Conservation (phyloP, 2,329 filamentous ascomycete species). For the Clarireedia monteithiana region DNA sequence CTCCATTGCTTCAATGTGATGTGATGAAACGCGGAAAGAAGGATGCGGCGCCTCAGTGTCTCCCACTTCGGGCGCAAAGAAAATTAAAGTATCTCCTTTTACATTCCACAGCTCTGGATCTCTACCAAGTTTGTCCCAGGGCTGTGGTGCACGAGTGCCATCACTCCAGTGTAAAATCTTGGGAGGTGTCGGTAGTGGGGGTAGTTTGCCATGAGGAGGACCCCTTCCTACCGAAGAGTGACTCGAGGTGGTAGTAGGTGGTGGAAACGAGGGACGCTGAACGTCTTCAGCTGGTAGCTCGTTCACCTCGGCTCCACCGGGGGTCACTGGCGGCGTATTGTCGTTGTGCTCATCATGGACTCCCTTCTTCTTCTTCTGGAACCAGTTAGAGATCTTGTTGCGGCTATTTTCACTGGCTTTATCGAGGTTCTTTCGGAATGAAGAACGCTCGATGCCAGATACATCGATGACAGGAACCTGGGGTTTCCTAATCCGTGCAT, state of each 20-base stretch:
- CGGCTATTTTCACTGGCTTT: slow-evolving; percentile 7
- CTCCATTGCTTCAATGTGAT: slow-evolving; percentile 49
- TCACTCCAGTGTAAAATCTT: slow-evolving; percentile 2
- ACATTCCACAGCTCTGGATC: slow-evolving; percentile 40
- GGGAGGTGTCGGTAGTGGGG: background rate
- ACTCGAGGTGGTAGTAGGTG: background rate
- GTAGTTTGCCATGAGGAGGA: background rate
- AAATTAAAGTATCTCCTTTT: slow-evolving; percentile 52
- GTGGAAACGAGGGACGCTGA: background rate
- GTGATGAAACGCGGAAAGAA: slow-evolving; percentile 50
- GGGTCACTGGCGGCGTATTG: background rate
- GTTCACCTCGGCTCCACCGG: background rate
- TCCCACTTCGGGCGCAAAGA: slow-evolving; percentile 39
- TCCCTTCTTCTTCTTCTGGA: slow-evolving; percentile 8
- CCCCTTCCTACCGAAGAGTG: background rate
- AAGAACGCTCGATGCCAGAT: slow-evolving; percentile 7
- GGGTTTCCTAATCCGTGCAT: slow-evolving; percentile 7
- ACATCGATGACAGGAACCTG: slow-evolving; percentile 4
- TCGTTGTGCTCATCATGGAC: background rate
- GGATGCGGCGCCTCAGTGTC: slow-evolving; percentile 35
- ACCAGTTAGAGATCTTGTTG: slow-evolving; percentile 1
- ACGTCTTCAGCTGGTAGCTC: background rate
- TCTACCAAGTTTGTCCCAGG: slow-evolving; percentile 2
- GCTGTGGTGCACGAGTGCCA: background rate
- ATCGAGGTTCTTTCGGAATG: slow-evolving; percentile 4